Conservation (phyloP, 2,329 filamentous ascomycete genomes). For the Tolypocladium tundrense region DNA sequence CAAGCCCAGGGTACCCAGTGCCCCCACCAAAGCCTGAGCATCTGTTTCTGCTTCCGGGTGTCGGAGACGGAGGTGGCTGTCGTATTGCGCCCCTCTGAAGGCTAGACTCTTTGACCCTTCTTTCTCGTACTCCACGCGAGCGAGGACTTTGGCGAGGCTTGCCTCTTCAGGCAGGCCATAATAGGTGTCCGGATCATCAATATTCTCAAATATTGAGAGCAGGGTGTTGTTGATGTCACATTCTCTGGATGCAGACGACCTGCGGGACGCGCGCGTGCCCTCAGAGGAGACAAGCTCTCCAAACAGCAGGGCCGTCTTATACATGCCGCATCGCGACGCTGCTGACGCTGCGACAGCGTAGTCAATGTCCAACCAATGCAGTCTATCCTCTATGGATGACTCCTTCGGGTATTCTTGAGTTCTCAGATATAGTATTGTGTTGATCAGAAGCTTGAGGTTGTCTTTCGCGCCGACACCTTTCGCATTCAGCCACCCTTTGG, state of each 20-base stretch:
- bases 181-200: slow-evolving; percentile 93
- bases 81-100: slow-evolving; percentile 83
- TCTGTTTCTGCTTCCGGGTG: slow-evolving; percentile 48
- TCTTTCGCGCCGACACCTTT: slow-evolving; percentile 32
- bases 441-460: slow-evolving; percentile 64
- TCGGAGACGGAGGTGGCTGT: slow-evolving; percentile 63
- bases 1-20: slow-evolving; percentile 71
- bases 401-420: slow-evolving; percentile 69
- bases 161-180: slow-evolving; percentile 79
- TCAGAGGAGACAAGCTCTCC: slow-evolving; percentile 61
- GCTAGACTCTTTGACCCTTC: slow-evolving; percentile 80
- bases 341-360: slow-evolving; percentile 59
- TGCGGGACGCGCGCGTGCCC: slow-evolving; percentile 46
- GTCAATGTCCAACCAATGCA: slow-evolving; percentile 80
- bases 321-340: slow-evolving; percentile 71
- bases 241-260: slow-evolving; percentile 50
- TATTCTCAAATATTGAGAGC: slow-evolving; percentile 75
- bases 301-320: slow-evolving; percentile 76
- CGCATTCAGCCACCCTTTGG: slow-evolving; percentile 51
- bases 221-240: slow-evolving; percentile 57
- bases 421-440: slow-evolving; percentile 77
- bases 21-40: slow-evolving; percentile 60
- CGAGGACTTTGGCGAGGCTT: slow-evolving; percentile 66
- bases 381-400: slow-evolving; percentile 65
- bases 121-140: slow-evolving; percentile 79